Evolutionary conservation across 2,329 filamentous ascomycete genomes (phyloP), one percentile per base, ranked within the genome.

Genomic region (Tolypocladium pustulatum): DNA sequence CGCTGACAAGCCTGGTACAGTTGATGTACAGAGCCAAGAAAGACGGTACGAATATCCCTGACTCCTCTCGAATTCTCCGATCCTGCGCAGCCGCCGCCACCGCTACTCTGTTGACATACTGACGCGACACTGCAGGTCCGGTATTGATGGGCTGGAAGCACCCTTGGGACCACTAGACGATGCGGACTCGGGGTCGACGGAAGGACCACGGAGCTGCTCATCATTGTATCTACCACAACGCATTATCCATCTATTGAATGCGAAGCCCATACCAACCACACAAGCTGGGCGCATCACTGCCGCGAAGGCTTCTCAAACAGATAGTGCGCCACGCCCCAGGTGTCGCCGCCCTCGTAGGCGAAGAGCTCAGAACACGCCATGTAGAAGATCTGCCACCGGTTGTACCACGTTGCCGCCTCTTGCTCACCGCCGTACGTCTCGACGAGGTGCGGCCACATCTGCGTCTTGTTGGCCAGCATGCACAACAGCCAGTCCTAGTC

Each of bases 11-110:
- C 7, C 30, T 51, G 46, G 56, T 36, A 57, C 68, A 96, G 92
- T 78, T 97, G 71, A 91, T 97, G 86, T 97, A 97, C 79, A 86
- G 94, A 69, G 91, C 91, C 68, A 96, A 93, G 85, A 89, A 97
- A 79, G 94, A 99, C 70, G 92, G 92, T 86, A 77, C 65, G 72
- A 40, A 56, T 58, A 20, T 53, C 41, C 41, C 32, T 32, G 36
- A 37, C 27, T 25, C 30, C 27, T 36, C 25, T 36, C 25, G 10
- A 41, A 34, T 10, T 30, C 10, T n/a, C 10, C 20, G 49, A 20
- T 34, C 27, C 30, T 20, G 2, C 30, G 27, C 30, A 32, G 17
- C 49, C 49, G 30, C 49, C 49, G 17, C 27, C 17, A 17, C 49
- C 27, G 5, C 22, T 53, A 32, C 30, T 22, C 55, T 46, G 17